phyloP scores from a whole-genome alignment of 2,329 filamentous ascomycete species.

The Fusarium sp. region DNA sequence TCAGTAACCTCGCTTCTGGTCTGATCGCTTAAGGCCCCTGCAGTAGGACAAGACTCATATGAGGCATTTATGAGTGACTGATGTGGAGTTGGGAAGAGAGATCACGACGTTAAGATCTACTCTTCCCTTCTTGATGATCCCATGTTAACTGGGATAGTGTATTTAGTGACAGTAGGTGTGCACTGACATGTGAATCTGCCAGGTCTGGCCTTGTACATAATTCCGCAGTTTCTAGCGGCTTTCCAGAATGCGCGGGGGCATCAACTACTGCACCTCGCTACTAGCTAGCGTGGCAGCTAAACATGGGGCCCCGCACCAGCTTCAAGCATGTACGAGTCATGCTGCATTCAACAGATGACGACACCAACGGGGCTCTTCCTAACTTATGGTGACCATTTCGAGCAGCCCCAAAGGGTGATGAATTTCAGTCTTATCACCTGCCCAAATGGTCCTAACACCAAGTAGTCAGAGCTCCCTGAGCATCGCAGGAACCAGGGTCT shows the following conservation, averaged over 20 bases:
- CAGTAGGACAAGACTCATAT: neutral
- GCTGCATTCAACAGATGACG: neutral
- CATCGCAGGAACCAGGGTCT: too few species aligned
- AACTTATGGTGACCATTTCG: neutral
- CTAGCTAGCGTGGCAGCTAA: neutral
- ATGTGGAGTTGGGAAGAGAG: neutral
- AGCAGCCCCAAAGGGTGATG: neutral
- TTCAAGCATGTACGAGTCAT: neutral
- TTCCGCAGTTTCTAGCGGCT: neutral
- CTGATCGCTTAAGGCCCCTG: accelerated
- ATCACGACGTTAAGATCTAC: neutral
- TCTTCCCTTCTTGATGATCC: neutral
- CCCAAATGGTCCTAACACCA: neutral
- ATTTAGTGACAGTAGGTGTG: neutral
- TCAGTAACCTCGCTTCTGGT: neutral
- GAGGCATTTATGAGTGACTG: neutral
- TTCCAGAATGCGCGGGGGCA: neutral
- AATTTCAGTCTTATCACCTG: neutral
- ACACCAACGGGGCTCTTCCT: accelerated
- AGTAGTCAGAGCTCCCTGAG: neutral
- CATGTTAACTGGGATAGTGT: neutral
- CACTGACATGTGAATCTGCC: neutral
- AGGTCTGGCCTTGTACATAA: neutral
- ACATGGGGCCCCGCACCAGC: neutral
- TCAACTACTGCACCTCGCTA: neutral